A percentile compares a stretch with the other conserved stretches of the same genome.
These are phyloP conservation scores for Pichia sp. DNA, from an alignment of 1,139 yeast genomes.

Conservation along the genomic window DNA sequence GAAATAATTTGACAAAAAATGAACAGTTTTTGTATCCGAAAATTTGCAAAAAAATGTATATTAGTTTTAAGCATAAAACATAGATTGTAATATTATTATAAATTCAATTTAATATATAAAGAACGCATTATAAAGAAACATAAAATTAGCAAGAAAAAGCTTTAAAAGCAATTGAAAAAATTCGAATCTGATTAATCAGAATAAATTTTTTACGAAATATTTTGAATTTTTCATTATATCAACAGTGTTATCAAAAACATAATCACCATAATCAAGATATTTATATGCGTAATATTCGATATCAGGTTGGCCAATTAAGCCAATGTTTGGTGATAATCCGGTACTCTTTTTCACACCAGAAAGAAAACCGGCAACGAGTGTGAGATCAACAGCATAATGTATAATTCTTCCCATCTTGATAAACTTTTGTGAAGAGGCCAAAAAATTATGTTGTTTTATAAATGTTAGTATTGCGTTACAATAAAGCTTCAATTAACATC, in stretches of 20 bases:
- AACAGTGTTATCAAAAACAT: constrained; percentile 65
- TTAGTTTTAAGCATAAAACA: not conserved
- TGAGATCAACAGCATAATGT: constrained; percentile 69
- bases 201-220: constrained; percentile 59
- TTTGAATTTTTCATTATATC: constrained; percentile 67
- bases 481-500: not conserved
- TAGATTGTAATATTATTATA: too few species aligned
- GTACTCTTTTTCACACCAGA: constrained; percentile 90
- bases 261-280: constrained; percentile 83
- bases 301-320: constrained; percentile 39
- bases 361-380: constrained; percentile 70
- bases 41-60: not conserved
- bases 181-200: too few species aligned
- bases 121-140: not conserved
- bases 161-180: too few species aligned
- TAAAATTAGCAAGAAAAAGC: not conserved
- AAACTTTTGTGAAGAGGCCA: too few species aligned
- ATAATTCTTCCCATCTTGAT: constrained; percentile 36
- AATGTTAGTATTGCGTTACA: constrained; percentile 3
- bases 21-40: too few species aligned
- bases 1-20: too few species aligned
- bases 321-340: constrained; percentile 56
- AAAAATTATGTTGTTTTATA: too few species aligned
- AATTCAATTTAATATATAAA: not conserved
- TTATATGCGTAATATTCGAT: constrained; percentile 53